These are phyloP conservation scores for Solanum hybrid DNA, from an alignment of 305 asterid species.

Conservation along the genomic window DNA sequence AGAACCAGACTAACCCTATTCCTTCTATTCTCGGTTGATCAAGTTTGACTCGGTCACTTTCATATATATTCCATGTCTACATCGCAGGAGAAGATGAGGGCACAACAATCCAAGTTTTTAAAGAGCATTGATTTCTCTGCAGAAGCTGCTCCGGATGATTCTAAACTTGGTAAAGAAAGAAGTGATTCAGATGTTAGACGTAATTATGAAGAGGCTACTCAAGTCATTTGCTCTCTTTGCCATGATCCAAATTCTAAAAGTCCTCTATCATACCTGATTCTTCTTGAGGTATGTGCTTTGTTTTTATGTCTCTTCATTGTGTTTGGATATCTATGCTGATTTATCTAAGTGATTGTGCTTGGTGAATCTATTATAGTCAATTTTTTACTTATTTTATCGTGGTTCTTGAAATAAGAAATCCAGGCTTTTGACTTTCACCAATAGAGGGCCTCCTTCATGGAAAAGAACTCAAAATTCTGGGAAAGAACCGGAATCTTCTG, in stretches of 20 bases:
- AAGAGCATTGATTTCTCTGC: slow-evolving; percentile 44
- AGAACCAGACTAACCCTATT: not conserved
- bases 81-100: slow-evolving; percentile 80
- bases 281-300: slow-evolving; percentile 64
- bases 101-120: slow-evolving; percentile 83
- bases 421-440: slow-evolving; percentile 64
- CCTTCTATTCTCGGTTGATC: not conserved
- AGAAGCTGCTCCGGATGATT: slow-evolving; percentile 54
- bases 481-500: slow-evolving; percentile 38
- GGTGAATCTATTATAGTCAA: not conserved
- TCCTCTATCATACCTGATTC: slow-evolving; percentile 81
- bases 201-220: slow-evolving; percentile 44
- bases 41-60: slow-evolving; percentile 9
- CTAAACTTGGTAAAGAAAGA: slow-evolving; percentile 37
- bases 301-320: not conserved
- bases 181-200: slow-evolving; percentile 30
- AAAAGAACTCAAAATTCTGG: slow-evolving; percentile 45
- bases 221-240: slow-evolving; percentile 85
- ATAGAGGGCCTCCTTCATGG: slow-evolving; percentile 75
- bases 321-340: slow-evolving; percentile 9
- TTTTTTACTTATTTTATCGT: not conserved
- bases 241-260: slow-evolving; percentile 60
- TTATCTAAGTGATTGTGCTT: not conserved
- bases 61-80: slow-evolving; percentile 7
- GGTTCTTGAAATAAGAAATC: slow-evolving; percentile 63